Evolutionary conservation across 495 filamentous ascomycete genomes (phyloP).

Genomic region (Extremus antarcticus): DNA sequence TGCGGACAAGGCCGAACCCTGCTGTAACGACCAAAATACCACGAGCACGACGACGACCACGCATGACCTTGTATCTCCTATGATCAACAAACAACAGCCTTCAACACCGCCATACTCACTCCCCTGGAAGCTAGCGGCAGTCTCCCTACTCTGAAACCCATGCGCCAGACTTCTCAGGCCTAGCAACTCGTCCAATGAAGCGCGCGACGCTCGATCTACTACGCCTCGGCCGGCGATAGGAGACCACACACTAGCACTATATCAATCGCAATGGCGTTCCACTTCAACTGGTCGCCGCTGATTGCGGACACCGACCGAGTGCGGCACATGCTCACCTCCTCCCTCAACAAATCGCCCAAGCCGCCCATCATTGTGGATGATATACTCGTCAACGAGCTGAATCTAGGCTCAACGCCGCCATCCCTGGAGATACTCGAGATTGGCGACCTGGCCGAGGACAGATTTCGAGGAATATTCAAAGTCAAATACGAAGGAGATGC

Average conservation of each 20-base stretch:
- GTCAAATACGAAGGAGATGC: slow-evolving; percentile 96
- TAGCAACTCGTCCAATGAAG: not conserved
- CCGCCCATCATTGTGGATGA: slow-evolving; percentile 99
- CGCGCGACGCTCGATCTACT: not conserved
- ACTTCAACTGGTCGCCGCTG: slow-evolving; percentile 99
- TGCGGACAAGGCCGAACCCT: too few relatives aligned
- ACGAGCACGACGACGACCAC: too few relatives aligned
- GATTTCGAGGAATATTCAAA: slow-evolving; percentile 96
- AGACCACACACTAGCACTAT: not conserved
- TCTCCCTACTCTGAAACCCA: too few relatives aligned
- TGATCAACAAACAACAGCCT: too few relatives aligned
- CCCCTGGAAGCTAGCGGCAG: too few relatives aligned
- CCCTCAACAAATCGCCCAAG: slow-evolving; percentile 95
- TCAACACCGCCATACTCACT: too few relatives aligned
- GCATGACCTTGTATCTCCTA: too few relatives aligned
- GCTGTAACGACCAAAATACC: too few relatives aligned
- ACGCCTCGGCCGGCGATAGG: not conserved
- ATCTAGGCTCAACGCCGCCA: slow-evolving; percentile 82
- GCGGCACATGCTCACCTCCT: slow-evolving; percentile 84
- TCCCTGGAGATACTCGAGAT: slow-evolving; percentile 95
- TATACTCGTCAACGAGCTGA: slow-evolving; percentile 95
- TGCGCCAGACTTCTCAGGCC: too few relatives aligned
- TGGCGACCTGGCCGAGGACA: slow-evolving; percentile 90
- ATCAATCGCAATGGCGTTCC: slow-evolving; percentile 75
- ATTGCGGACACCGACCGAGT: slow-evolving; percentile 87